Conservation (phyloP, 176 grass and related monocot genomes). For the Cymbopogon citratus region DNA sequence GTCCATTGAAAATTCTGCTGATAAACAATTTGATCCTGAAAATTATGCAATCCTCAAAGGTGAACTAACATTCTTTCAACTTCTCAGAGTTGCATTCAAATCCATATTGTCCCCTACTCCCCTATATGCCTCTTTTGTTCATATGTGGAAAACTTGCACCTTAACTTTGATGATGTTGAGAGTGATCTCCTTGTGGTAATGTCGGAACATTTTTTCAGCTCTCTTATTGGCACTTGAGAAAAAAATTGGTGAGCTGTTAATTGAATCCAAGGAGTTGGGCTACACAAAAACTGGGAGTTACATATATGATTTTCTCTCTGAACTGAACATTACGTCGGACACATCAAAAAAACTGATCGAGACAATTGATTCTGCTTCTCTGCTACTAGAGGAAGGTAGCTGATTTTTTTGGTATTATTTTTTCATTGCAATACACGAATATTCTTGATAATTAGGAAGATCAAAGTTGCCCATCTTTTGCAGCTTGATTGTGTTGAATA, state of each 20-base stretch:
- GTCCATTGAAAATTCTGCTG: constrained; percentile 57
- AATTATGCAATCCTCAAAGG: constrained; percentile 99
- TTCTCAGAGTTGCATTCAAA: background rate
- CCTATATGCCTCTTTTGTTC: background rate
- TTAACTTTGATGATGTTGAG: constrained; percentile 22
- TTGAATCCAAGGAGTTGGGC: constrained; percentile 81
- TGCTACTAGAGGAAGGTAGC: constrained; percentile 90
- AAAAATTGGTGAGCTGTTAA: constrained; percentile 60
- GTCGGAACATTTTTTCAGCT: constrained; percentile 39
- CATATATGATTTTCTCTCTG: constrained; percentile 90
- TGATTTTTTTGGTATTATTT: background rate
- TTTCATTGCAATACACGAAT: constrained; percentile 11
- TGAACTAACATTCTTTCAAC: constrained; percentile 5
- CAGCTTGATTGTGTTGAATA: background rate
- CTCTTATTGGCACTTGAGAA: constrained; percentile 90
- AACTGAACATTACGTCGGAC: constrained; percentile 83
- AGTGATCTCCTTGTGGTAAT: constrained; percentile 15
- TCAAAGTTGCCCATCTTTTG: background rate
- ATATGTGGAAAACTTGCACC: constrained; percentile 15
- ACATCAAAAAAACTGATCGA: constrained; percentile 91
- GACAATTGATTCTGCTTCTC: constrained; percentile 80
- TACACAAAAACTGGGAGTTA: constrained; percentile 74
- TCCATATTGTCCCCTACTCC: background rate
- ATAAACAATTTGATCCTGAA: constrained; percentile 93
- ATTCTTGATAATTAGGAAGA: constrained; percentile 11